Evolutionary conservation across 345 rosid species (phyloP), one percentile per base, ranked within the genome.

Genomic region (Salix brachista): DNA sequence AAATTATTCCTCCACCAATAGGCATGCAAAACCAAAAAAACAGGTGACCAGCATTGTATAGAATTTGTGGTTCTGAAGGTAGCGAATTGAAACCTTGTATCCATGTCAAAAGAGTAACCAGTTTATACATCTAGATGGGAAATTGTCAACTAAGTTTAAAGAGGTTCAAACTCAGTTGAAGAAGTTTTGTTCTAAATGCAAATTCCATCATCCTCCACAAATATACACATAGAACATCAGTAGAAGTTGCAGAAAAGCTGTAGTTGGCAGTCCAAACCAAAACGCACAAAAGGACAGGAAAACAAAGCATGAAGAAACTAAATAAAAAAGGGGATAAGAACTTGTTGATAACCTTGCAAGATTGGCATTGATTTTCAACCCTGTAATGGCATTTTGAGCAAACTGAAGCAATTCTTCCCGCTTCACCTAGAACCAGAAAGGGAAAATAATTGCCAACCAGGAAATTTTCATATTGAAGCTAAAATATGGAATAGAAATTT

Each of bases 341-440:
- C 42, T 69, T 60, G 23, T 60, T 46, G 77, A 81, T 69, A 81
- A 96, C 99, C 99, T 93, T 80, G 88, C 84, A 64, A 90, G 73
- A 82, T 93, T 93, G 67, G 89, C 87, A 81, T 75, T 93, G 71
- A 90, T 82, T 86, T 95, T 95, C 84, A 95, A 85, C 74, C 99
- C 98, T 17, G 96, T 80, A 80, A 95, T 84, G 68, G 99, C 96
- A 72, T 84, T 74, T 87, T 88, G 97, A 25, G 92, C 97, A 86
- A 95, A 95, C 73, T 93, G 99, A 84, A 95, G 99, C 81, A 95
- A 81, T 82, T 95, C 99, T 84, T 95, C 99, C 56, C 91, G 89
- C 88, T 95, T 95, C 80, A 91, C 99, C 99, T 96, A 73, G 16
- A 80, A 84, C 30, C 50, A 64, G 42, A 18, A 52, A 61, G 62